Base-by-base conservation (phyloP, 2,329 filamentous ascomycete genomes). In the Biscogniauxia marginata region DNA sequence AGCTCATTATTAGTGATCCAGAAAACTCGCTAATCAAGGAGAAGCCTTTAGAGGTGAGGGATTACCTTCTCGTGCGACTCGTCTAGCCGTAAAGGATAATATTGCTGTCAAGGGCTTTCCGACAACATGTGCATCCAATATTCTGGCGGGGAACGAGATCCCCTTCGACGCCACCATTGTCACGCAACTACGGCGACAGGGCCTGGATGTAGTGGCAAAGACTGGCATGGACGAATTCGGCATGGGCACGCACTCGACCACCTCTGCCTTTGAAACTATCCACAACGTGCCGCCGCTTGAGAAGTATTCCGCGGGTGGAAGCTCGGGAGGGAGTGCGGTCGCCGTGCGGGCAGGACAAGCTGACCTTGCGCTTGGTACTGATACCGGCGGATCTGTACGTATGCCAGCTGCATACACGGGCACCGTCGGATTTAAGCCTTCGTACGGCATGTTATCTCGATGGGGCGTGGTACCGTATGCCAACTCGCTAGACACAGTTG, bases 211-310 rank as follows among this genome's bases (percentile, higher is more conserved):
- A 1, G 79, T 86, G 1, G 89, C 88, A 6, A 96, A 96, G 73
- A 93, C 91, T 2, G 96, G 96, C 70, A 86, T 98, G 79, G 95
- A 98, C 74, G 95, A 96, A 70, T 96, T 96, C 70, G 92, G 93
- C 23, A 96, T 96, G 93, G 92, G 92, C 2, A 96, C 91, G 7
- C 88, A 96, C 69, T 89, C 87, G 1, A 81, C 79, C 19, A 76
- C 87, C 66, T 92, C 91, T 0, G 74, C 79, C 53, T 85, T 87
- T 65, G 90, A 89, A 1, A 71, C 84, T 1, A 89, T 93, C 4
- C 76, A 71, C 52, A 86, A 82, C 59, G 77, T 74, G 7, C 72
- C 77, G 52, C 75, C 68, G 0, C 57, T 69, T 1, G 59, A 65
- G 16, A 54, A 49, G 18, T 66, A 66, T 22, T 95, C 91, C 0